Evolutionary conservation across 73 alveolate species (phyloP).

Genomic region (Stentor roeselii): DNA sequence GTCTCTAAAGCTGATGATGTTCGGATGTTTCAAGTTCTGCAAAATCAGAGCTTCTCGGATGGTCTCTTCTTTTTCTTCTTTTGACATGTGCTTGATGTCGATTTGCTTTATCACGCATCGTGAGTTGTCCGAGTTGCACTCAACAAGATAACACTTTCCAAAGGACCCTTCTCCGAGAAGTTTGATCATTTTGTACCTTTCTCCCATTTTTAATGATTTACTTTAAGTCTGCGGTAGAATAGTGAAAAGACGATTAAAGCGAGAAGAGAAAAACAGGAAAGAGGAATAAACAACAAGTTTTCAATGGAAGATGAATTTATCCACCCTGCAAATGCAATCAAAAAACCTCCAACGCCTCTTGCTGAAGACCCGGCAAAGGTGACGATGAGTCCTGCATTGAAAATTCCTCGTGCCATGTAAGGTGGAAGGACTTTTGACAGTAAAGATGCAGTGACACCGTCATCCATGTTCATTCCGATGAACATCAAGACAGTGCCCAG

Average conservation of each 20-base stretch:
- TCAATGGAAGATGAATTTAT: no score
- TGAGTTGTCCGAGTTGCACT: constrained; percentile 39
- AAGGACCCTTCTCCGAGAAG: constrained; percentile 65
- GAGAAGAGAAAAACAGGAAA: no score
- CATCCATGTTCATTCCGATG: neutral
- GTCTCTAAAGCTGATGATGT: constrained; percentile 83
- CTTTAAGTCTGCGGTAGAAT: no score
- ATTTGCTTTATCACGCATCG: constrained; percentile 60
- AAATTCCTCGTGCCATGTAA: neutral
- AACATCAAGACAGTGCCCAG: neutral
- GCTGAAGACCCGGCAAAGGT: neutral
- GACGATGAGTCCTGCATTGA: neutral
- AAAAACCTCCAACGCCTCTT: neutral
- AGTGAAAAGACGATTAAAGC: no score
- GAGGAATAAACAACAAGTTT: no score
- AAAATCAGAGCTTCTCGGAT: constrained; percentile 66
- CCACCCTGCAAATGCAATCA: neutral
- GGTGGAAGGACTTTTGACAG: neutral
- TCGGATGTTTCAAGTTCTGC: constrained; percentile 75
- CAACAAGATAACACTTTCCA: constrained; percentile 62
- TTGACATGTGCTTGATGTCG: constrained; percentile 59
- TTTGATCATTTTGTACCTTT: constrained; percentile 39
- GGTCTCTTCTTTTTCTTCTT: constrained; percentile 68
- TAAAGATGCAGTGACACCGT: neutral
- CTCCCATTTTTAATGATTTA: neutral